phyloP scores from a whole-genome alignment of 352 stramenopile species.

The Phytophthora niederhauseri region DNA sequence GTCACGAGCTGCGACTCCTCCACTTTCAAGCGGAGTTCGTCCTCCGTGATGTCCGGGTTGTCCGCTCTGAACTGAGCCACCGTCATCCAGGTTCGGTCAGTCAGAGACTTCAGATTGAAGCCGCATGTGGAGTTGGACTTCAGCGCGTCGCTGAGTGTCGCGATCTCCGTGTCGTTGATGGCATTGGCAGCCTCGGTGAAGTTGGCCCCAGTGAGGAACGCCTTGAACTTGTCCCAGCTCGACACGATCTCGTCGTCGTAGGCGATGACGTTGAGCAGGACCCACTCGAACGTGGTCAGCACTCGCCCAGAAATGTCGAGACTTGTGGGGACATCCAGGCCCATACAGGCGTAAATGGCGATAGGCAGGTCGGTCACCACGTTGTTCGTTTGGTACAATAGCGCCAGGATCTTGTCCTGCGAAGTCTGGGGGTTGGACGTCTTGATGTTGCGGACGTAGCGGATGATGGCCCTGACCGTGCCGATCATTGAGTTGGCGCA shows the following conservation, averaged over 20 bases:
- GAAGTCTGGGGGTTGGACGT: constrained; percentile 45
- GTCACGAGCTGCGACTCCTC: constrained; percentile 51
- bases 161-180: constrained; percentile 40
- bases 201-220: constrained; percentile 36
- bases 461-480: constrained; percentile 32
- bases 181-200: constrained; percentile 37
- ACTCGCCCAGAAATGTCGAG: constrained; percentile 41
- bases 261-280: constrained; percentile 45
- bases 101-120: constrained; percentile 42
- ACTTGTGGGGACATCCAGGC: too few relatives aligned
- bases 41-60: constrained; percentile 40
- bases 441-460: constrained; percentile 40
- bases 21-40: constrained; percentile 48
- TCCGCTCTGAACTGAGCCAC: constrained; percentile 48
- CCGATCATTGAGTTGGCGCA: constrained; percentile 54
- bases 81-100: constrained; percentile 45
- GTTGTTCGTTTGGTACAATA: constrained; percentile 65
- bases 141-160: constrained; percentile 42
- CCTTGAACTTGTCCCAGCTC: constrained; percentile 39
- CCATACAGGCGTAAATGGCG: constrained; percentile 24
- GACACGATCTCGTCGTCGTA: constrained; percentile 44
- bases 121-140: constrained; percentile 47
- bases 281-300: constrained; percentile 38
- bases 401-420: constrained; percentile 50
- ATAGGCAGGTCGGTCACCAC: constrained; percentile 59